Base-by-base conservation (phyloP, 306 rosid genomes). In the Cucumis melo region DNA sequence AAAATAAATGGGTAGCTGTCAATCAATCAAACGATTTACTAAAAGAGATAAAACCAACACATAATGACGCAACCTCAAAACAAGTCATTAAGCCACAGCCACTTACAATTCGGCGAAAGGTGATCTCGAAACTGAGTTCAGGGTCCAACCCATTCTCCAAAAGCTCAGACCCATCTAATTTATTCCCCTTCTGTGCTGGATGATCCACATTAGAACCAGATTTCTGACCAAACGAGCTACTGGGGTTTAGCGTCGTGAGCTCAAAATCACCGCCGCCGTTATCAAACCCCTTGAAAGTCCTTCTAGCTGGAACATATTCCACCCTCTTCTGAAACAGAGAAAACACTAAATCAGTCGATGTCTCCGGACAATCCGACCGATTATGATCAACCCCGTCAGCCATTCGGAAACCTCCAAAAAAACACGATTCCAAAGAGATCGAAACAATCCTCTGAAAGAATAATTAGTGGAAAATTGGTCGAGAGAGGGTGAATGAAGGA, bases 61-160 rank as follows among this genome's bases (percentile, higher is more conserved):
- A 73, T 29, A 46, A 36, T 50, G 76, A 39, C 10, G 14, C 48
- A 36, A 74, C 17, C 70, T 24, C 34, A 57, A 27, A 7, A 78
- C 73, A 77, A 42, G 19, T 14, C 23, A 80, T 55, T 1, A 23
- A 72, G 13, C 10, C 54, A 86, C n/a, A 66, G 11, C 10, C 54
- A 87, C 99, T 92, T 78, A 94, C 99, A 72, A 94, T 95, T 83
- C 88, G 88, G 39, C 98, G 86, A 73, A 84, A 78, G 24, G 99
- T 89, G 58, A 89, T 90, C 10, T 90, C 92, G 29, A 95, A 81
- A 81, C 91, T 86, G 83, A 95, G 91, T 85, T 95, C 99, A 29
- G 97, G 96, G 87, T 95, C 99, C 85, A 90, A 85, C 74, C 92
- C 96, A 63, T 46, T 75, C 19, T 94, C 97, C 20, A 80, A 75